These are phyloP conservation scores for Noccaea bulbosa DNA, from an alignment of 345 rosid genomes.

Conservation along the genomic window DNA sequence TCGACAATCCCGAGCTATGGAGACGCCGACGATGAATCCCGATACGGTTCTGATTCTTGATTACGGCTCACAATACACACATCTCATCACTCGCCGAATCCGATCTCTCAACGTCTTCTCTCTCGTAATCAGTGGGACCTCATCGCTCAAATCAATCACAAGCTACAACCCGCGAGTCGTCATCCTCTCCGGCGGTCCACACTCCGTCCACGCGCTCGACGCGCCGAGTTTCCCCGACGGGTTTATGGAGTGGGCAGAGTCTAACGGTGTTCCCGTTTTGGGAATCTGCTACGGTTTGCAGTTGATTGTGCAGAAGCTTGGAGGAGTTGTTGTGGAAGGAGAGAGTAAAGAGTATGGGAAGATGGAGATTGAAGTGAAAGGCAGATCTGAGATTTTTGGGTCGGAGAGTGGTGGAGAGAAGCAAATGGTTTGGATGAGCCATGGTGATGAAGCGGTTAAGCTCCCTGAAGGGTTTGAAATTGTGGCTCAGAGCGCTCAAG, in stretches of 20 bases:
- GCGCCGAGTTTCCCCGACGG: constrained; percentile 81
- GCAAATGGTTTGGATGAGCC: constrained; percentile 98
- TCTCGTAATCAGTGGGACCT: constrained; percentile 86
- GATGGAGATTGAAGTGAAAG: constrained; percentile 83
- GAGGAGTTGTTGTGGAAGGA: constrained; percentile 76
- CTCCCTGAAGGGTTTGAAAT: constrained; percentile 81
- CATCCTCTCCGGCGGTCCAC: constrained; percentile 97
- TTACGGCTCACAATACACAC: constrained; percentile 92
- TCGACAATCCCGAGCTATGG: constrained; percentile 26
- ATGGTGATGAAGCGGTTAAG: constrained; percentile 80
- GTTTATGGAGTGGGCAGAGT: constrained; percentile 72
- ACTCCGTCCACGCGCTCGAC: constrained; percentile 73
- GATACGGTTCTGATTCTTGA: constrained; percentile 89
- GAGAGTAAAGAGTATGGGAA: constrained; percentile 91
- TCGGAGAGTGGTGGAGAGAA: constrained; percentile 61
- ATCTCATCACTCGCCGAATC: constrained; percentile 89
- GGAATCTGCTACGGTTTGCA: constrained; percentile 94
- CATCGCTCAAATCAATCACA: constrained; percentile 62
- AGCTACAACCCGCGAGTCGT: constrained; percentile 69
- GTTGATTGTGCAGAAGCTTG: constrained; percentile 79
- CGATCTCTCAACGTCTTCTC: constrained; percentile 86
- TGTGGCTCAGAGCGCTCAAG: constrained; percentile 78
- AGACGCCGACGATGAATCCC: constrained; percentile 55
- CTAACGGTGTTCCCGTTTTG: constrained; percentile 61
- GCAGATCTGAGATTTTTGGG: constrained; percentile 63